phyloP scores from a whole-genome alignment of 1,284 basidiomycete genomes.

The Marasmius tenuissimus region DNA sequence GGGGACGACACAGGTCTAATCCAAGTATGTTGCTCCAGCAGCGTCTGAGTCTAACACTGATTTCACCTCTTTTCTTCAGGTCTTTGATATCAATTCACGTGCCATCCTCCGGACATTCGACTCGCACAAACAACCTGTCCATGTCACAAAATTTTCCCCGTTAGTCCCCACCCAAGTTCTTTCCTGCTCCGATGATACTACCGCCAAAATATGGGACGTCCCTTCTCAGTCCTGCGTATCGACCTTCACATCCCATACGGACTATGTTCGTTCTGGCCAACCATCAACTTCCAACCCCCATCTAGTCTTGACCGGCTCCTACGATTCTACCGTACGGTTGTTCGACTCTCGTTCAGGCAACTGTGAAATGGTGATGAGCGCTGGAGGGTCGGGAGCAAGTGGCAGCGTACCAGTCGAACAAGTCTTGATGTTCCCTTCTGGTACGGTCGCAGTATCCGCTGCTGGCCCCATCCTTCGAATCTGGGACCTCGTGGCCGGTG shows the following conservation, averaged over 20 bases:
- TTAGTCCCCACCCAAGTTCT: conserved; percentile 82
- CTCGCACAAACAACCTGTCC: conserved; percentile 93
- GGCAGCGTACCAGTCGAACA: conserved; percentile 84
- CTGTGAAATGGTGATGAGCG: conserved; percentile 83
- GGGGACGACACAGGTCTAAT: conserved; percentile 94
- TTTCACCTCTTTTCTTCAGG: conserved; percentile 38
- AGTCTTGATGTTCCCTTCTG: conserved; percentile 91
- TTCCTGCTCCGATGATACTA: conserved; percentile 96
- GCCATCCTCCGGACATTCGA: conserved; percentile 93
- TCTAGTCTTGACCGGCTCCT: conserved; percentile 90
- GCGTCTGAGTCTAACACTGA: neutral
- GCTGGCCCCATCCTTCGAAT: conserved; percentile 92
- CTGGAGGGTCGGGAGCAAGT: conserved; percentile 38
- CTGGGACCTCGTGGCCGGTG: conserved; percentile 95
- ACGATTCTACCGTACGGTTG: conserved; percentile 89
- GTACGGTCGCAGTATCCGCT: conserved; percentile 82
- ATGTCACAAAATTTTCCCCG: conserved; percentile 90
- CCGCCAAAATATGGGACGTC: conserved; percentile 93
- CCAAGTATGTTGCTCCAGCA: conserved; percentile 54
- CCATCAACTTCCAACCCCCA: conserved; percentile 84
- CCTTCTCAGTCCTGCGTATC: conserved; percentile 83
- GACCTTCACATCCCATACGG: conserved; percentile 85
- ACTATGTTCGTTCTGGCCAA: conserved; percentile 94
- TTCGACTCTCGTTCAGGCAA: conserved; percentile 85
- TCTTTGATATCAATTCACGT: conserved; percentile 94